These are phyloP conservation scores for Beauveria varroae DNA, from an alignment of 2,329 filamentous ascomycete genomes.

Conservation along the genomic window DNA sequence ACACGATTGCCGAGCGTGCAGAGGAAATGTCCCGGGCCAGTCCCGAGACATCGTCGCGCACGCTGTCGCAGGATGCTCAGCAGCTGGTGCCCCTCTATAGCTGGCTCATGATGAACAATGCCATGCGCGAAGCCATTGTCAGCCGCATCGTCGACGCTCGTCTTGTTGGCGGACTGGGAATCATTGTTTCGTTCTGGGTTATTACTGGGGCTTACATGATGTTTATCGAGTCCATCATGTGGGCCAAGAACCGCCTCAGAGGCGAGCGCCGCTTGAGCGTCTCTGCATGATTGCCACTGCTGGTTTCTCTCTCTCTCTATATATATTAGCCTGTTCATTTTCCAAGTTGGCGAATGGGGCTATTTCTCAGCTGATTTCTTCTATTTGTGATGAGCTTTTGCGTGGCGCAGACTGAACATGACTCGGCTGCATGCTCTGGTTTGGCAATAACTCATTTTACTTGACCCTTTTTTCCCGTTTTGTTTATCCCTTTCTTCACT, in stretches of 20 bases:
- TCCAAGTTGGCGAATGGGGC: neutral
- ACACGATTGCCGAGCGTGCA: slow-evolving; percentile 42
- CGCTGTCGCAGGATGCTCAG: slow-evolving; percentile 17
- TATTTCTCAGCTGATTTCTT: neutral
- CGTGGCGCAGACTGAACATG: neutral
- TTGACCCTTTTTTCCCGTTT: neutral
- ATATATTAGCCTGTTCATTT: neutral
- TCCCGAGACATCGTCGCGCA: slow-evolving; percentile 11
- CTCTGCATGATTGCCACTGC: neutral
- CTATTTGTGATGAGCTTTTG: neutral
- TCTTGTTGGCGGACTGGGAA: slow-evolving; percentile 35
- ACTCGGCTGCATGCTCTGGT: neutral
- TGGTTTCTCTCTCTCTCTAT: neutral
- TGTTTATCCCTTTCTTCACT: neutral
- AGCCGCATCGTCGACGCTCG: slow-evolving; percentile 34
- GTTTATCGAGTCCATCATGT: slow-evolving; percentile 38
- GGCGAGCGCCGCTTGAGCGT: slow-evolving; percentile 19
- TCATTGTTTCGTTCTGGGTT: slow-evolving; percentile 42
- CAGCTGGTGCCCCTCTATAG: slow-evolving; percentile 33
- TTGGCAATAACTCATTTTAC: neutral
- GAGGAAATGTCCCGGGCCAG: slow-evolving; percentile 20
- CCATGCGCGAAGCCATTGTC: slow-evolving; percentile 27
- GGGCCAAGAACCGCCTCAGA: slow-evolving; percentile 27
- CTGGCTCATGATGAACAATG: slow-evolving; percentile 37
- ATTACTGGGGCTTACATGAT: slow-evolving; percentile 41